Conservation (phyloP, 257 asterid genomes). For the Euphrasia confusa region DNA sequence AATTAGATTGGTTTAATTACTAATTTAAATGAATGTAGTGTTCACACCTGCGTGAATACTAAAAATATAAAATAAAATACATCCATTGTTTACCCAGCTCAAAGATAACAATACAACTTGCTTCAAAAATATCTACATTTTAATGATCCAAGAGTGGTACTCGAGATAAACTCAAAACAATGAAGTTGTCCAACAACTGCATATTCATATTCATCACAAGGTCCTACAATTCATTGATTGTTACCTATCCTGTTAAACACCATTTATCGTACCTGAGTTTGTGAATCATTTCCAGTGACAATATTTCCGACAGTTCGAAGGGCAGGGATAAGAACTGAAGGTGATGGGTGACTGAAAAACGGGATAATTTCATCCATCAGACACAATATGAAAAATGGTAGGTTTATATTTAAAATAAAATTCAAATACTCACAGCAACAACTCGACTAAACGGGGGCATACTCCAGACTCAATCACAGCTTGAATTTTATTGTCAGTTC, state of each 20-base stretch:
- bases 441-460: constrained; percentile 70
- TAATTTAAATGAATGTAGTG: background rate
- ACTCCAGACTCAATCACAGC: constrained; percentile 88
- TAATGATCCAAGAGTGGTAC: background rate
- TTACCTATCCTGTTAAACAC: background rate
- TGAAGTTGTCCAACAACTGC: background rate
- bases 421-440: constrained; percentile 56
- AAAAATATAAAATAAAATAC: background rate
- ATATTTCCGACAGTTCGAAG: constrained; percentile 88
- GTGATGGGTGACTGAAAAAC: constrained; percentile 68
- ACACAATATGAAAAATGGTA: background rate
- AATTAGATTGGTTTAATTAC: background rate
- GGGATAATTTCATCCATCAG: constrained; percentile 21
- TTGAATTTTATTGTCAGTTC: constrained; percentile 81
- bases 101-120: background rate
- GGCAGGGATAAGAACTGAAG: constrained; percentile 86
- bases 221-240: background rate
- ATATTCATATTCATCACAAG: constrained; percentile 4
- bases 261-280: constrained; percentile 62
- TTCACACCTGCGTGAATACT: constrained; percentile 5
- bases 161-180: background rate
- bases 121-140: background rate
- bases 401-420: constrained; percentile 13
- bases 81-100: background rate
- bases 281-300: constrained; percentile 91